Evolutionary conservation across 2,329 filamentous ascomycete genomes (phyloP).

Genomic region (Pleurostoma richardsiae): DNA sequence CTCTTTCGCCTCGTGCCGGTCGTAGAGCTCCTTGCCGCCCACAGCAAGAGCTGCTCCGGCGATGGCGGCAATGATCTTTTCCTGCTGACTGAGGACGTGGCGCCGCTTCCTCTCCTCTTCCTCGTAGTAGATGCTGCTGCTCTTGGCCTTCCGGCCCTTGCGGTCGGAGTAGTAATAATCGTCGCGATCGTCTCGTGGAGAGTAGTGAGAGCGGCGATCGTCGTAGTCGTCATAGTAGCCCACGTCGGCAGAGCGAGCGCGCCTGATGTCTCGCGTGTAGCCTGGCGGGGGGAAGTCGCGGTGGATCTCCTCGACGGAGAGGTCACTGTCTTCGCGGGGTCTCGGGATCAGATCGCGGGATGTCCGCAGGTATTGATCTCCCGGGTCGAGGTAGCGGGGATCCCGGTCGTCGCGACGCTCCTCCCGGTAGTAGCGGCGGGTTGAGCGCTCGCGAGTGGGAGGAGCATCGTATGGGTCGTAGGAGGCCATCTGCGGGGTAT

Average conservation of each 20-base stretch:
- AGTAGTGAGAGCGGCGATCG: slow-evolving; percentile 25
- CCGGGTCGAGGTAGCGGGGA: slow-evolving; percentile 47
- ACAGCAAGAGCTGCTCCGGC: slow-evolving; percentile 60
- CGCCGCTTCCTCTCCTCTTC: slow-evolving; percentile 50
- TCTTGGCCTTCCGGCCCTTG: slow-evolving; percentile 42
- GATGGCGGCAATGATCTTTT: slow-evolving; percentile 63
- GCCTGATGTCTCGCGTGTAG: slow-evolving; percentile 45
- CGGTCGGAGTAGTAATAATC: slow-evolving; percentile 41
- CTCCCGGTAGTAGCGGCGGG: slow-evolving; percentile 46
- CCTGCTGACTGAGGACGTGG: slow-evolving; percentile 54
- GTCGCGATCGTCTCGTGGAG: slow-evolving; percentile 40
- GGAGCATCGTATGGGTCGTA: slow-evolving; percentile 51
- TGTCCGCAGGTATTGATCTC: slow-evolving; percentile 41
- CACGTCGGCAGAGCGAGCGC: slow-evolving; percentile 60
- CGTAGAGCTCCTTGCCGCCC: slow-evolving; percentile 61
- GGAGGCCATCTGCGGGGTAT: slow-evolving; percentile 28
- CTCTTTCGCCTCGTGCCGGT: slow-evolving; percentile 53
- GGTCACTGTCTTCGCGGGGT: slow-evolving; percentile 66
- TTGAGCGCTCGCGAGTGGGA: slow-evolving; percentile 37
- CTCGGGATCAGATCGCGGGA: slow-evolving; percentile 52
- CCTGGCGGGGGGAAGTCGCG: slow-evolving; percentile 78
- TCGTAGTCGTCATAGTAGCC: slow-evolving; percentile 57
- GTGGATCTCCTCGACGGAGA: slow-evolving; percentile 75
- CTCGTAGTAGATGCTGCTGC: slow-evolving; percentile 47
- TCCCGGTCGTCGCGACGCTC: slow-evolving; percentile 47